Evolutionary conservation across 495 filamentous ascomycete genomes (phyloP), one percentile per base, ranked within the genome.

Genomic region (Schizothecium vesticola): DNA sequence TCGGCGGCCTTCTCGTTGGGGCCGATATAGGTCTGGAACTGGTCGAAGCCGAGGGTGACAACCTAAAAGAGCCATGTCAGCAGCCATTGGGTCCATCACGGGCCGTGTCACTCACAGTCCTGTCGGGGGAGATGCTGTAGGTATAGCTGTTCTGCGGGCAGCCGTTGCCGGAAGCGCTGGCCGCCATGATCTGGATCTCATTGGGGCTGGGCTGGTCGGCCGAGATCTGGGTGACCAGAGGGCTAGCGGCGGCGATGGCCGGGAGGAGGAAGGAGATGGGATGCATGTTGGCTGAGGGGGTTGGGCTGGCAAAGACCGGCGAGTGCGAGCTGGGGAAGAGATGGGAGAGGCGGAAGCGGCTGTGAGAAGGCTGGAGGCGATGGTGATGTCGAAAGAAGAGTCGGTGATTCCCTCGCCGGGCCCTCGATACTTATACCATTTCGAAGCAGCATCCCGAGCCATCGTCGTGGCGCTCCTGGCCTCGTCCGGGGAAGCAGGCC

Each of bases 91-190:
- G 59, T 29, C 10, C 33, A 28, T 31, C 29, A 0, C 21, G n/a
- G 56, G n/a, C 22, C 12, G 23, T 36, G 12, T 12, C 26, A 70
- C 79, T 78, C 61, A 82, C 83, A 58, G 82, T 83, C 76, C 79
- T 79, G 73, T 87, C 84, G 19, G 77, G 70, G 24, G 84, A 83
- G 73, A 87, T 77, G 70, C 78, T 78, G 61, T 78, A 82, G 43
- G 80, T 78, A 28, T 86, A 79, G 63, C 80, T 77, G 57, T 80
- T 79, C 73, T 86, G 83, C 24, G 82, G 83, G 74, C 86, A 88
- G 26, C 85, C 85, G 72, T 81, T 86, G 64, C 86, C 86, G 62
- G 83, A 89, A 62, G 87, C 88, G 19, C 84, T 87, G 55, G 84
- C 86, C 29, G 82, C 84, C 69, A 86, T 28, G 74, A 84, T 82